Evolutionary conservation across 495 filamentous ascomycete species (phyloP), one percentile per base, ranked within the genome.

Genomic region (Penicillium paradoxum): DNA sequence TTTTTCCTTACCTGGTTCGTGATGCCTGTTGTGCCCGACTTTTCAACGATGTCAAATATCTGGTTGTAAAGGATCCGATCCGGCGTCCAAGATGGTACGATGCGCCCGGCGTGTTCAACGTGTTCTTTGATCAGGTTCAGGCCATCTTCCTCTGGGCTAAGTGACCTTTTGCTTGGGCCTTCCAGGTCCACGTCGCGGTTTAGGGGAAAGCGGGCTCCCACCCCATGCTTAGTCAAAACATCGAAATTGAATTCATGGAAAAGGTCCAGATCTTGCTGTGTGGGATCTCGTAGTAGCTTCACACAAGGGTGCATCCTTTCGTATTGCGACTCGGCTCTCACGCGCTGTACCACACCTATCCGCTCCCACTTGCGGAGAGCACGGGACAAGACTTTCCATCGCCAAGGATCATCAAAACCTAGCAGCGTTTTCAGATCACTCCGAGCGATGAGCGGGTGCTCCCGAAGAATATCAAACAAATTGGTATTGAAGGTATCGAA

Each of bases 211-310:
- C 22, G 22, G 14, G 14, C 18, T 24, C 25, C 71, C 36, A 69
- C 73, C 17, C 69, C 73, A 4, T 72, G 62, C 29, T 70, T 59
- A 18, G 54, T 59, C 2, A 70, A 49, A 15, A 64, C 43, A 9
- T 56, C 61, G 19, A 50, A 54, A 37, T 63, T 69, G 24, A 63
- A 68, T 25, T 71, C 79, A 56, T 75, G 68, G 45, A 86, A 82
- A 50, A 75, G 72, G 17, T 80, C 73, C 65, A 82, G 73, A 57
- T 95, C 89, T 10, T 79, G 76, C 13, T 78, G 67, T 5, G 77
- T 81, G 13, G 87, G 87, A n/a, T 89, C 86, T 17, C 89, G 80
- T 18, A 91, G 53, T 32, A 89, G 86, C 66, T 86, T 84, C 30
- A 95, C 73, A 54, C 89, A 91, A 14, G 75, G 68, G 49, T 78